A percentile compares a stretch with the other conserved stretches of the same genome.
Conservation (phyloP, 441 rosid species). For the Adansonia gregorii region DNA sequence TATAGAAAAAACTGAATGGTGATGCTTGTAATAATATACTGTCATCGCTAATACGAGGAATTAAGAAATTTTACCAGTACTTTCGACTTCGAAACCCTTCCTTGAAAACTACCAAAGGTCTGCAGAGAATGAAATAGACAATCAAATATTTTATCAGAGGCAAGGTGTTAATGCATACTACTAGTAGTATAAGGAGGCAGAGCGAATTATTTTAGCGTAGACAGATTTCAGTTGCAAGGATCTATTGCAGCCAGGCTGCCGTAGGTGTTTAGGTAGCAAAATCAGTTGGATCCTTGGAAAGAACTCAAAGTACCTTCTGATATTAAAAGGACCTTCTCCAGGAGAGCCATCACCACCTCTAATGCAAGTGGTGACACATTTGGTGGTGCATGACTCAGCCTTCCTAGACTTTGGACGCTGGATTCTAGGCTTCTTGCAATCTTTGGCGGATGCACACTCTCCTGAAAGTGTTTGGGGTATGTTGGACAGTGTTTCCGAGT, state of each 20-base stretch:
- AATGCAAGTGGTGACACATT: conserved; percentile 81
- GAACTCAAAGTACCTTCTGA: conserved; percentile 55
- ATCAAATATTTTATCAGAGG: conserved; percentile 44
- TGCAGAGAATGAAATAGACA: conserved; percentile 30
- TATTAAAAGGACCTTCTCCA: conserved; percentile 86
- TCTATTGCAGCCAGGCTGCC: not conserved
- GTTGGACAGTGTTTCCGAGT: conserved; percentile 63
- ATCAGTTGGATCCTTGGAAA: not conserved
- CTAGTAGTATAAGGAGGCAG: not conserved
- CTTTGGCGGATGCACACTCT: conserved; percentile 49
- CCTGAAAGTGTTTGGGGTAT: conserved; percentile 78
- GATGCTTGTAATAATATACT: not conserved
- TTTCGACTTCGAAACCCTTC: conserved; percentile 86
- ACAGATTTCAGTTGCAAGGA: not conserved
- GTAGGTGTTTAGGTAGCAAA: not conserved
- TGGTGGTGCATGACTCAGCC: conserved; percentile 83
- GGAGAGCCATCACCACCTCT: conserved; percentile 80
- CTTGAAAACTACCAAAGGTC: conserved; percentile 89
- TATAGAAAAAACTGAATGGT: not conserved
- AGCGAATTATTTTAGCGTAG: not conserved
- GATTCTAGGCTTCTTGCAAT: conserved; percentile 77
- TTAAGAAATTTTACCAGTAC: conserved; percentile 51
- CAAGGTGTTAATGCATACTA: not conserved
- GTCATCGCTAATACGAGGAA: not conserved
- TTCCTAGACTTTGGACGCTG: conserved; percentile 85